Percentiles rank a stretch among this genome's conserved stretches.
Evolutionary conservation across 768 basidiomycete species (phyloP).

Genomic region (Lactifluus echinatus): DNA sequence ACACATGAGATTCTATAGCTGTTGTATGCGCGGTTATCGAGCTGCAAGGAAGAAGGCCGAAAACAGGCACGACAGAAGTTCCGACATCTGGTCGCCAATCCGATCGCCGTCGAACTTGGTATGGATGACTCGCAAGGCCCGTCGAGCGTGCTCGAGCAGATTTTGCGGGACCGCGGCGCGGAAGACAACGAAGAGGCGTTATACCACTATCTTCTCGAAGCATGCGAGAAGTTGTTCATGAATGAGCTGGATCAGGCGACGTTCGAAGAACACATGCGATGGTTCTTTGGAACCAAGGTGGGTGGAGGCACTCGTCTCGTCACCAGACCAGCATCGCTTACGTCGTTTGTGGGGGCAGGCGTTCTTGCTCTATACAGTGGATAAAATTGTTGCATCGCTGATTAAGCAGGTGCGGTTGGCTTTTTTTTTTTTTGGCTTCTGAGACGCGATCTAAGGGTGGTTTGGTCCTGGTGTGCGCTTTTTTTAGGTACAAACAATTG

Average conservation of each 20-base stretch:
- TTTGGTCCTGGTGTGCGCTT: background rate
- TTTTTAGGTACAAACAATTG: constrained; percentile 72
- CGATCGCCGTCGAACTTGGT: constrained; percentile 74
- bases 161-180: constrained; percentile 42
- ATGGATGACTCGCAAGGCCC: constrained; percentile 78
- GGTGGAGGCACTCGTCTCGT: constrained; percentile 19
- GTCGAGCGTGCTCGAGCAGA: constrained; percentile 57
- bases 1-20: constrained; percentile 40
- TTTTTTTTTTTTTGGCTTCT: background rate
- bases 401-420: constrained; percentile 72
- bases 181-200: constrained; percentile 53
- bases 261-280: constrained; percentile 93
- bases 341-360: constrained; percentile 46
- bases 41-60: constrained; percentile 77
- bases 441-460: background rate
- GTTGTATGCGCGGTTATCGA: constrained; percentile 77
- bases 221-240: constrained; percentile 91
- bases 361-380: constrained; percentile 87
- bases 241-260: constrained; percentile 85
- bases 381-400: constrained; percentile 81
- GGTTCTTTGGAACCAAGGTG: constrained; percentile 87
- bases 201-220: constrained; percentile 82
- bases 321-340: background rate
- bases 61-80: constrained; percentile 61
- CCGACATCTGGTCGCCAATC: constrained; percentile 61